Conservation (phyloP, 1,284 basidiomycete genomes). For the Boletellus dicymbophilus region DNA sequence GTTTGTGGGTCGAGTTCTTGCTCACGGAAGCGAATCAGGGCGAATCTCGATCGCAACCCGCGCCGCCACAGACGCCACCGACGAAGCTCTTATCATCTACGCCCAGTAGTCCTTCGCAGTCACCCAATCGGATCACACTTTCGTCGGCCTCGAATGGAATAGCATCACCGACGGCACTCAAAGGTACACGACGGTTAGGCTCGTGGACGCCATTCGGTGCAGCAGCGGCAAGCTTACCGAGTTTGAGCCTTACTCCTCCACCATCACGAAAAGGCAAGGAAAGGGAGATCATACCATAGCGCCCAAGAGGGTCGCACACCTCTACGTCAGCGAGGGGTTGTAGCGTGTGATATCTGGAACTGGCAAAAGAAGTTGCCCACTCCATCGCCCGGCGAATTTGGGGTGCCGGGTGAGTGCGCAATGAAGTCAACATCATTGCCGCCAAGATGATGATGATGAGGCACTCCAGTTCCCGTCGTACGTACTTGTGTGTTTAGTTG, state of each 20-base stretch:
- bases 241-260: slow-evolving; percentile 39
- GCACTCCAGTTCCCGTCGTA: slow-evolving; percentile 4
- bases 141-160: slow-evolving; percentile 17
- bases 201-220: slow-evolving; percentile 41
- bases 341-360: slow-evolving; percentile 4
- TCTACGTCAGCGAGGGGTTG: neutral
- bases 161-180: slow-evolving; percentile 35
- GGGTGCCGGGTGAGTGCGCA: slow-evolving; percentile 5
- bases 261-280: slow-evolving; percentile 50
- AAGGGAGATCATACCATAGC: slow-evolving; percentile 38
- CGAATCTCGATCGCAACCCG: slow-evolving; percentile 27
- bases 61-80: slow-evolving; percentile 27
- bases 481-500: slow-evolving; percentile 7
- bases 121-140: slow-evolving; percentile 21
- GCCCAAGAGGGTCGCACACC: neutral
- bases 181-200: slow-evolving; percentile 46
- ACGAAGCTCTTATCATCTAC: slow-evolving; percentile 40
- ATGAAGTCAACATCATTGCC: neutral
- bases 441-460: slow-evolving; percentile 4
- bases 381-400: slow-evolving; percentile 2
- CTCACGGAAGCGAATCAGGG: slow-evolving; percentile 84
- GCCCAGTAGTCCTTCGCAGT: slow-evolving; percentile 50
- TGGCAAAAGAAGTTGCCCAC: neutral
- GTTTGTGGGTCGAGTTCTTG: slow-evolving; percentile 94
- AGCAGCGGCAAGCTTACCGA: slow-evolving; percentile 53